Base-by-base conservation (phyloP, 768 basidiomycete species). In the Auricularia heimuer region DNA sequence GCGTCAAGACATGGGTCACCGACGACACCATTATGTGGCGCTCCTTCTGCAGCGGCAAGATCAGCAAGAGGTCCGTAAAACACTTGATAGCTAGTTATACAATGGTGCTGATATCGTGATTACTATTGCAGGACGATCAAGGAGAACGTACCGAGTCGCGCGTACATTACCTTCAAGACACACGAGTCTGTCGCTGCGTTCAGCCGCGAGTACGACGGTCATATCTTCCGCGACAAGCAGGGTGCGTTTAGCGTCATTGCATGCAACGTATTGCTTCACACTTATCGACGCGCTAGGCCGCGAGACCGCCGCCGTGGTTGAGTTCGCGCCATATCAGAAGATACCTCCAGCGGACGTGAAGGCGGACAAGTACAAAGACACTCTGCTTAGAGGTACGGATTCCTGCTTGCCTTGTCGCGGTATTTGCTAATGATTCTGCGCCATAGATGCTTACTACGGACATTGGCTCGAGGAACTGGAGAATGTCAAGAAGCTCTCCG, bases 271-370 rank as follows among this genome's bases (percentile, higher is more conserved):
- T 62, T 35, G 29, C 29, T 51, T 56, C 29, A 39, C 8, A 54
- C 36, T 58, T 16, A 16, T 65, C 33, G 61, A 51, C 51, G 37
- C 63, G 36, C 29, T 68, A 96, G 96, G 96, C 16, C 89, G 88
- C 70, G 92, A 96, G 72, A 91, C 86, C 2, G 81, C 88, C 61
- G 94, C 92, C 1, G 80, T 97, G 3, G 94, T 99, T 6, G 96
- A 99, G 75, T 98, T 90, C 71, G 90, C 97, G 0, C 93, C 94
- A 3, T 92, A 89, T 68, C 94, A 94, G 74, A 97, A 94, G 72
- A 75, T 89, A 11, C 92, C 94, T 0, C 71, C 82, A 0, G 85
- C 89, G 75, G 86, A 86, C 74, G 79, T 77, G 76, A 98, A 96
- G 76, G 73, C 74, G 0, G 96, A 99, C 70, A 80, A 93, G 29